Percentiles rank a stretch among this genome's conserved stretches.
Conservation (phyloP, 768 basidiomycete genomes). For the Xanthoconium stramineum region DNA sequence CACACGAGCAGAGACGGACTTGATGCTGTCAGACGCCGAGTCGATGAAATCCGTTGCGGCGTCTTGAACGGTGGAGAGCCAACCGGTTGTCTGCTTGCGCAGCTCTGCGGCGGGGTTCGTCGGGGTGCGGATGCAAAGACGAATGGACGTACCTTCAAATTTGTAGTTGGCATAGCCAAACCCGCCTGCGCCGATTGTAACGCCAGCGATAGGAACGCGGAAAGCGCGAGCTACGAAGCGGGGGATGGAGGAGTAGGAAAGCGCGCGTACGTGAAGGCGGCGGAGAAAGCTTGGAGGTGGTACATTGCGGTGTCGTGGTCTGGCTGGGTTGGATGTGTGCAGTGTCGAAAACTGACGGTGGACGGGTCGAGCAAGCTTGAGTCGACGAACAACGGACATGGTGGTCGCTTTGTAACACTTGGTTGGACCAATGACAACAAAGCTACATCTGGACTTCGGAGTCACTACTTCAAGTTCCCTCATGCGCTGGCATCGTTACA, state of each 20-base stretch:
- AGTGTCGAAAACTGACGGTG: neutral
- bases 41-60: conserved; percentile 59
- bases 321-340: neutral
- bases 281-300: conserved; percentile 43
- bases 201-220: conserved; percentile 82
- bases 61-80: conserved; percentile 64
- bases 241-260: conserved; percentile 90
- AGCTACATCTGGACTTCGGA: too few species aligned
- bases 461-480: conserved; percentile 22
- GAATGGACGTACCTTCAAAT: conserved; percentile 70
- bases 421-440: too few species aligned
- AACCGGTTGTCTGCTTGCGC: conserved; percentile 61
- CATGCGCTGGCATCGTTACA: too few species aligned
- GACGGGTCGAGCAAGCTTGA: neutral
- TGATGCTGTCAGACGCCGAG: conserved; percentile 68
- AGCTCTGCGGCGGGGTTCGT: conserved; percentile 50
- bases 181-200: conserved; percentile 86
- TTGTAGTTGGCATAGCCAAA: conserved; percentile 96
- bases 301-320: conserved; percentile 31
- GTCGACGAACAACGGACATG: neutral
- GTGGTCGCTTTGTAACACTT: neutral
- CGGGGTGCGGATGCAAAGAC: neutral
- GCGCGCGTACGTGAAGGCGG: conserved; percentile 67
- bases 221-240: conserved; percentile 85
- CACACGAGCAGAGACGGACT: conserved; percentile 54